phyloP scores from a whole-genome alignment of 805 yeast species.

The Starmera dryadoides region DNA sequence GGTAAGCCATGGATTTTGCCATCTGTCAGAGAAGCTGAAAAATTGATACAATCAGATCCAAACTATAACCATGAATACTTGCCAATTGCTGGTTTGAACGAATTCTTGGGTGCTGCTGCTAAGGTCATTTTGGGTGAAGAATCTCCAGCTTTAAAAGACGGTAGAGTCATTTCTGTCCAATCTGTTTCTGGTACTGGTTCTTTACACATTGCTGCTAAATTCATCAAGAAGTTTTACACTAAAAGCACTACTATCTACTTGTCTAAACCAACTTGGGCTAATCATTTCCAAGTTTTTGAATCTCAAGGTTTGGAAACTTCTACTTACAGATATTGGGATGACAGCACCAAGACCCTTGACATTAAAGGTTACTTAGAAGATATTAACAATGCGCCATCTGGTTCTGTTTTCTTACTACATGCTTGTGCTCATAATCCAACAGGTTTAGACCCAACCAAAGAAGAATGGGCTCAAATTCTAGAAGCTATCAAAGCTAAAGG shows the following conservation, averaged over 20 bases:
- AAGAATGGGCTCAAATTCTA: conserved; percentile 72
- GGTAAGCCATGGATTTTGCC: conserved; percentile 72
- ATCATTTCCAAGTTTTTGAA: conserved; percentile 80
- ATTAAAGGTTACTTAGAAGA: conserved; percentile 58
- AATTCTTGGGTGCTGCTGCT: conserved; percentile 65
- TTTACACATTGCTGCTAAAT: conserved; percentile 74
- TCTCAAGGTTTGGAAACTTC: conserved; percentile 60
- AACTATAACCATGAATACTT: conserved; percentile 81
- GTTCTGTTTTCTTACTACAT: conserved; percentile 78
- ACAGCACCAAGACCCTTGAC: conserved; percentile 60
- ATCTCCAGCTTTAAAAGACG: conserved; percentile 40
- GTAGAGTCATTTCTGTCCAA: conserved; percentile 57
- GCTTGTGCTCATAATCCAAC: conserved; percentile 99
- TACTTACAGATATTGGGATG: conserved; percentile 83
- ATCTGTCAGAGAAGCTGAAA: conserved; percentile 64
- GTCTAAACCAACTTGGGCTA: conserved; percentile 96
- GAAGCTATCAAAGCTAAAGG: conserved; percentile 49
- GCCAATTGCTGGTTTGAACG: conserved; percentile 70
- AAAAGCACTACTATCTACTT: conserved; percentile 50
- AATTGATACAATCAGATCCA: conserved; percentile 47
- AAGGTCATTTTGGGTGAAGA: conserved; percentile 63
- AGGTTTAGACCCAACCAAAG: conserved; percentile 84
- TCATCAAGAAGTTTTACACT: conserved; percentile 25
- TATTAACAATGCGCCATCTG: conserved; percentile 60
- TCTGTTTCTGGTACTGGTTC: conserved; percentile 89